Conservation (phyloP, 495 filamentous ascomycete genomes). For the Cryomyces minteri region DNA sequence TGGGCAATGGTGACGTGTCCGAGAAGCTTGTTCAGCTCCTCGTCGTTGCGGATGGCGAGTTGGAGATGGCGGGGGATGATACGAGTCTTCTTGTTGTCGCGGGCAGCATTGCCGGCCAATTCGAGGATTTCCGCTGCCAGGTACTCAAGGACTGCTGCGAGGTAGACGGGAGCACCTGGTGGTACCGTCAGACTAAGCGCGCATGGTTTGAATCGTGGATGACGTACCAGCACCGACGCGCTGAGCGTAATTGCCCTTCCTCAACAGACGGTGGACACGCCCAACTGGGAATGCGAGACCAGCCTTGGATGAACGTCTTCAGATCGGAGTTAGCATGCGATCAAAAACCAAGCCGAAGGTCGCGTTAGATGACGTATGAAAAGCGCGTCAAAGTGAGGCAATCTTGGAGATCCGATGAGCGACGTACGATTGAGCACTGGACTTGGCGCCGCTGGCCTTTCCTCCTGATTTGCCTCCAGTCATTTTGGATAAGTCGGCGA, state of each 20-base stretch:
- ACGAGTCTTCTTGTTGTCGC: slow-evolving; percentile 99
- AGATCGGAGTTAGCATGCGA: slow-evolving; percentile 21
- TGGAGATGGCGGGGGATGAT: slow-evolving; percentile 99
- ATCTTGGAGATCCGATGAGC: not conserved
- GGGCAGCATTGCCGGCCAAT: slow-evolving; percentile 93
- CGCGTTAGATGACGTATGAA: not conserved
- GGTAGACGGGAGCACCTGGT: slow-evolving; percentile 82
- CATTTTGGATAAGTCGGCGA: slow-evolving; percentile 55
- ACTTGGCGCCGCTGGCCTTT: slow-evolving; percentile 92
- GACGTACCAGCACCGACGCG: slow-evolving; percentile 85
- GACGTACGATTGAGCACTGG: slow-evolving; percentile 82
- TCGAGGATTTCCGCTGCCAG: slow-evolving; percentile 97
- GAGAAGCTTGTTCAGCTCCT: slow-evolving; percentile 99
- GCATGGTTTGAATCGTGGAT: slow-evolving; percentile 3
- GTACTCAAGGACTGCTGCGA: slow-evolving; percentile 96
- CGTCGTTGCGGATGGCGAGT: slow-evolving; percentile 96
- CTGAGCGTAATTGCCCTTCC: slow-evolving; percentile 99
- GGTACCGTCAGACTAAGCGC: slow-evolving; percentile 13
- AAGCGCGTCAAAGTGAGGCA: slow-evolving; percentile 3
- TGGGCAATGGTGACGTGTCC: slow-evolving; percentile 99
- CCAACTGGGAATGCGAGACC: slow-evolving; percentile 98
- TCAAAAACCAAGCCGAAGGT: slow-evolving; percentile 8
- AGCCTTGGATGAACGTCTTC: slow-evolving; percentile 93
- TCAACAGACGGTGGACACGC: slow-evolving; percentile 97
- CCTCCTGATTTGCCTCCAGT: slow-evolving; percentile 97